Evolutionary conservation across 1,139 yeast genomes (phyloP), one percentile per base, ranked within the genome.

Genomic region (Kluyveromyces marxianus): DNA sequence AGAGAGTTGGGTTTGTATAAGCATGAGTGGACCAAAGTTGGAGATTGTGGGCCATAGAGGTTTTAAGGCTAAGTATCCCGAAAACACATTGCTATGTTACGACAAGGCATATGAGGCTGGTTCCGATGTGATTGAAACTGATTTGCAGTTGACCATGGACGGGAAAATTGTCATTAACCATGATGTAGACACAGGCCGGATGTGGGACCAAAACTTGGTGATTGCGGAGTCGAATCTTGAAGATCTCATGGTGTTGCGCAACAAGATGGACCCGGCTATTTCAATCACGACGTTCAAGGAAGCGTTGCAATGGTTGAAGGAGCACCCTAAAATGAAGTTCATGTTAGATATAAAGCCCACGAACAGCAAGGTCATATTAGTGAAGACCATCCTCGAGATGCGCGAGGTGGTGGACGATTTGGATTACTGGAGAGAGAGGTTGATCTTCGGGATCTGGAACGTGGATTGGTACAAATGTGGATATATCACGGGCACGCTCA

Each of bases 371-470:
- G 66, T 72, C 44, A 70, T 89, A 3, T 65, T 82, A 46, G 71
- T 74, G 41, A 70, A 73, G 54, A 67, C 87, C 7, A 67, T 82
- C 28, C 60, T 72, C 27, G 76, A 71, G 30, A 66, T 88, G 58
- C 51, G 72, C 27, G 60, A 66, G 3, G 75, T 76, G 4, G 69
- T 75, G 37, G 58, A 69, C 25, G 81, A 83, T 59, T 48, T 77
- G 35, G 57, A 64, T 14, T 85, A 73, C 67, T 90, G 97, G 97
- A 72, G 74, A 45, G 68, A 71, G 31, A 74, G 77, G 41, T 67
- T 88, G 41, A 81, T 83, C 46, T 77, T 88, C 60, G 97, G 97
- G 0, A 66, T 90, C 32, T 92, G 97, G 97, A 70, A 77, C 51
- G 62, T 82, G 44, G 77, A 76, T 47, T 84, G 83, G 58, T 74